Evolutionary conservation across 805 yeast genomes (phyloP).

Genomic region (Cephaloascus albidus): DNA sequence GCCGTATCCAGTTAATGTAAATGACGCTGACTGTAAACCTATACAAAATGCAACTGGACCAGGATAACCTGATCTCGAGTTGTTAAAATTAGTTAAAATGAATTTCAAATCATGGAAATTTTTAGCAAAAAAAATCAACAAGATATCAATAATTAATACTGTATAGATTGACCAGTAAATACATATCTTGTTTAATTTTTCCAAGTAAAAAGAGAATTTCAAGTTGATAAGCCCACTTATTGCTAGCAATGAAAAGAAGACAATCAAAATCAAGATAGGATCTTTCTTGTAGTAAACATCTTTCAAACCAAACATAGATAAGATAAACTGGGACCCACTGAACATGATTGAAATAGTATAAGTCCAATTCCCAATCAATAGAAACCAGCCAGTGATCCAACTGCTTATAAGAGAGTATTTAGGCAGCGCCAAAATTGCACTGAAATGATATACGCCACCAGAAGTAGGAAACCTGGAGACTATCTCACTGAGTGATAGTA

Average conservation of each 20-base stretch:
- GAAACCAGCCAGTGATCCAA: slow-evolving; percentile 75
- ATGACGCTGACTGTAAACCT: slow-evolving; percentile 71
- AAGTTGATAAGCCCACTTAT: slow-evolving; percentile 57
- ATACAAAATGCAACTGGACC: slow-evolving; percentile 60
- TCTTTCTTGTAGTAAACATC: slow-evolving; percentile 51
- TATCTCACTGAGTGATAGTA: slow-evolving; percentile 69
- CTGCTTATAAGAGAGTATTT: slow-evolving; percentile 48
- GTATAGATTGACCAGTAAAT: slow-evolving; percentile 73
- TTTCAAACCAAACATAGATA: slow-evolving; percentile 56
- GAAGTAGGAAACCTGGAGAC: slow-evolving; percentile 71
- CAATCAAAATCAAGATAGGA: slow-evolving; percentile 42
- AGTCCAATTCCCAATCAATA: slow-evolving; percentile 69
- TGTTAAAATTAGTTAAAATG: slow-evolving; percentile 61
- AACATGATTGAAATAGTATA: slow-evolving; percentile 66
- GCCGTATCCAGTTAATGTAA: slow-evolving; percentile 77
- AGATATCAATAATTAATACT: slow-evolving; percentile 55
- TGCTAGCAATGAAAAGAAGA: slow-evolving; percentile 46
- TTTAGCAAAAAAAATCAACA: slow-evolving; percentile 48
- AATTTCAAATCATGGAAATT: slow-evolving; percentile 49
- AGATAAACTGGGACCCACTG: slow-evolving; percentile 67
- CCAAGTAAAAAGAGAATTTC: slow-evolving; percentile 49
- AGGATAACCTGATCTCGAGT: slow-evolving; percentile 71
- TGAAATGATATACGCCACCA: slow-evolving; percentile 69
- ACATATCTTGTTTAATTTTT: slow-evolving; percentile 55
- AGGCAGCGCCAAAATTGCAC: slow-evolving; percentile 58